These are phyloP conservation scores for Microascus cirrosus DNA, from an alignment of 2,329 filamentous ascomycete species.

Conservation along the genomic window DNA sequence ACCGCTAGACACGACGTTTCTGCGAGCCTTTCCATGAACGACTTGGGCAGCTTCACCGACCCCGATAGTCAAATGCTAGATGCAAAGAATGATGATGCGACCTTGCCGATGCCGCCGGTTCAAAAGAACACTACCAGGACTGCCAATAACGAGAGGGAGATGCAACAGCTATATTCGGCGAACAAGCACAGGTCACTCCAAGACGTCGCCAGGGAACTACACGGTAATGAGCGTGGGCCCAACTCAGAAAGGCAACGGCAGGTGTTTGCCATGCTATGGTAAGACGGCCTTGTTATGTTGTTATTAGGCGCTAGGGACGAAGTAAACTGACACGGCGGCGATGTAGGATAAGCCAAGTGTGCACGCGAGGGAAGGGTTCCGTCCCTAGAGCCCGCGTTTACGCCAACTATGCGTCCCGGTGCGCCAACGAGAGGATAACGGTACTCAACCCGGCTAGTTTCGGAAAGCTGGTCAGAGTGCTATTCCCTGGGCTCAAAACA, in stretches of 20 bases:
- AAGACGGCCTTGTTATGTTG: constrained; percentile 9
- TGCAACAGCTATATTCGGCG: constrained; percentile 61
- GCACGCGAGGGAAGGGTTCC: constrained; percentile 66
- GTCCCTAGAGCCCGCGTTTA: constrained; percentile 91
- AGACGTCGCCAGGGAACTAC: constrained; percentile 65
- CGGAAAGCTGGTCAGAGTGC: constrained; percentile 89
- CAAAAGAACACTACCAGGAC: constrained; percentile 43
- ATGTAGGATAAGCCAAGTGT: constrained; percentile 60
- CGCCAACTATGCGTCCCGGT: constrained; percentile 86
- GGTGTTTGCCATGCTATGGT: constrained; percentile 85
- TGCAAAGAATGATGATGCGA: constrained; percentile 42
- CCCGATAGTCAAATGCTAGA: constrained; percentile 48
- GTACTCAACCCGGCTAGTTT: constrained; percentile 96
- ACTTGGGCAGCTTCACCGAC: constrained; percentile 3
- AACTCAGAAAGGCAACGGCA: constrained; percentile 77
- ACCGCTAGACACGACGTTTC: constrained; percentile 1
- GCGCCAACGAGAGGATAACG: constrained; percentile 85
- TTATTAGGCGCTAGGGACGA: background rate
- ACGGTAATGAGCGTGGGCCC: constrained; percentile 68
- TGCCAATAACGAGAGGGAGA: constrained; percentile 70
- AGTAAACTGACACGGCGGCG: background rate
- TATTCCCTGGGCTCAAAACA: constrained; percentile 92
- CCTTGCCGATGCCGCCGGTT: constrained; percentile 29
- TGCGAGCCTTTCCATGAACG: constrained; percentile 2
- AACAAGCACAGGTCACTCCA: constrained; percentile 58